Evolutionary conservation across 441 rosid species (phyloP).

Genomic region (Brassica hybrid): DNA sequence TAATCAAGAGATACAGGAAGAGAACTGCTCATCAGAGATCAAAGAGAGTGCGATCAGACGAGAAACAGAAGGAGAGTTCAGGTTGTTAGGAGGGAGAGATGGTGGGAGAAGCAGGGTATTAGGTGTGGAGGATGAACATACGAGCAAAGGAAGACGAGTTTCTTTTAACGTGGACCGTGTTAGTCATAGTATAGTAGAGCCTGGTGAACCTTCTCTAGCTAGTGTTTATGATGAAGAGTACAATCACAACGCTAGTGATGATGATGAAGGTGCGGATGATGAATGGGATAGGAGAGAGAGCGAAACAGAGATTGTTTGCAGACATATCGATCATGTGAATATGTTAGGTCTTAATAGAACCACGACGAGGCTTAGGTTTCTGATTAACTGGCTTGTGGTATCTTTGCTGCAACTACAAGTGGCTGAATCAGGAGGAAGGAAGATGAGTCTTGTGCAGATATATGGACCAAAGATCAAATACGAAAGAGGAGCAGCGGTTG

Average conservation of each 20-base stretch:
- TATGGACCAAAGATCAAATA: constrained; percentile 97
- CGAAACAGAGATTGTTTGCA: constrained; percentile 66
- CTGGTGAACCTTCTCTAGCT: constrained; percentile 66
- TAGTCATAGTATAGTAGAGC: constrained; percentile 55
- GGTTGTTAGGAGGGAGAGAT: constrained; percentile 86
- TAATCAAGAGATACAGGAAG: constrained; percentile 75
- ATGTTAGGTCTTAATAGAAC: constrained; percentile 94
- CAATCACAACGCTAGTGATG: constrained; percentile 25
- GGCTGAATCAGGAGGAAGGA: constrained; percentile 54
- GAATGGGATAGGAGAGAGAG: constrained; percentile 83
- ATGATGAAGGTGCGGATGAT: constrained; percentile 54
- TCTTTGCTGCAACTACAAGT: constrained; percentile 86
- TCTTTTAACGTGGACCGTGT: constrained; percentile 78
- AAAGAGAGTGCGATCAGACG: constrained; percentile 95
- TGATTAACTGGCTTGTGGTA: constrained; percentile 96
- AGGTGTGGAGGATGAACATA: constrained; percentile 82
- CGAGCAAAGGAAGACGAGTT: constrained; percentile 84
- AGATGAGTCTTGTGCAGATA: constrained; percentile 73
- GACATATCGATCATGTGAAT: constrained; percentile 88
- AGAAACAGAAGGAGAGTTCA: constrained; percentile 95
- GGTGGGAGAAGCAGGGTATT: constrained; percentile 68
- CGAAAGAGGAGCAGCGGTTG: constrained; percentile 98
- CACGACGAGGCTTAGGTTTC: constrained; percentile 75
- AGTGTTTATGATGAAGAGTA: constrained; percentile 65
- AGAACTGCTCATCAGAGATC: constrained; percentile 54